Percentiles rank a stretch among this genome's conserved stretches.
Conservation (phyloP, 1,139 yeast species). For the Zygosaccharomyces pseudobailii region DNA sequence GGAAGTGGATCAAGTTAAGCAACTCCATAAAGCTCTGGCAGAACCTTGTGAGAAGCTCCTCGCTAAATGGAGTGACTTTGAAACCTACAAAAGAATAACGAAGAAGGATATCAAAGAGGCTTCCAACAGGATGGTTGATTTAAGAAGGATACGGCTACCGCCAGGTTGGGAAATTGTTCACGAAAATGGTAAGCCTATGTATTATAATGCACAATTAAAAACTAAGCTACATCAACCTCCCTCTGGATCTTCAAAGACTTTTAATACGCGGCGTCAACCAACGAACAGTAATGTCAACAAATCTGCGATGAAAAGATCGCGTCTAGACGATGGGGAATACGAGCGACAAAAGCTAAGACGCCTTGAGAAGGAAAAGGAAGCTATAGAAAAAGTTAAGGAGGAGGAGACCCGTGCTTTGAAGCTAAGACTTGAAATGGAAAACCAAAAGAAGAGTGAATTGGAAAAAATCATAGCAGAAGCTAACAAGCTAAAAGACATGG, state of each 20-base stretch:
- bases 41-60: conserved; percentile 45
- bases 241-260: conserved; percentile 19
- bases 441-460: conserved; percentile 27
- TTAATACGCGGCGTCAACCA: conserved; percentile 7
- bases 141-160: conserved; percentile 32
- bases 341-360: conserved; percentile 21
- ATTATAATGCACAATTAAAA: conserved; percentile 30
- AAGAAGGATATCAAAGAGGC: conserved; percentile 27
- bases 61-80: conserved; percentile 66
- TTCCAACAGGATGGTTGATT: conserved; percentile 20
- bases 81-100: conserved; percentile 73
- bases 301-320: conserved; percentile 10
- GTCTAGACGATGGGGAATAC: conserved; percentile 22
- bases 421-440: conserved; percentile 25
- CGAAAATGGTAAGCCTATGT: conserved; percentile 33
- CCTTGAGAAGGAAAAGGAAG: conserved; percentile 24
- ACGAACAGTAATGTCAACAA: neutral
- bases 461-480: conserved; percentile 43
- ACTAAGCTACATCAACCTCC: conserved; percentile 30
- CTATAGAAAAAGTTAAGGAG: conserved; percentile 25
- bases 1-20: conserved; percentile 46
- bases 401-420: conserved; percentile 30
- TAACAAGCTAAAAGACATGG: conserved; percentile 31
- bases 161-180: conserved; percentile 34
- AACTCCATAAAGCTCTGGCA: conserved; percentile 36